Conservation (phyloP, 2,329 filamentous ascomycete species). For the Chaetomium sp. region DNA sequence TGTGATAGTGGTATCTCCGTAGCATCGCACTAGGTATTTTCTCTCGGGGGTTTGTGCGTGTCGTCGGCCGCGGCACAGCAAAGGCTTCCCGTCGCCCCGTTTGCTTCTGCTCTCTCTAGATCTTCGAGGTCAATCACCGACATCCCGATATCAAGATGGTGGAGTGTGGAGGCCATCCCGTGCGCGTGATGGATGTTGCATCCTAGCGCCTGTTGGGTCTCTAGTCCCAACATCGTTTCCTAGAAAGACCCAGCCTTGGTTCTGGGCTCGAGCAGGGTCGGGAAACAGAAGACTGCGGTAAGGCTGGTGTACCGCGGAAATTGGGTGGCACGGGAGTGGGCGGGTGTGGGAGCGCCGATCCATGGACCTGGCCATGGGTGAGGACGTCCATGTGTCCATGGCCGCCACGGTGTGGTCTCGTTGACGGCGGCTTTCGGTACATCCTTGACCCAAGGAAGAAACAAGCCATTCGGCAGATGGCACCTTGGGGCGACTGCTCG, state of each 20-base stretch:
- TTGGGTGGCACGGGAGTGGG: conserved; percentile 18
- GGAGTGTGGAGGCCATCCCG: background rate
- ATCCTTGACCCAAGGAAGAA: conserved; percentile 5
- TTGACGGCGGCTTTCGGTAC: conserved; percentile 9
- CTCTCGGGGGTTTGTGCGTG: background rate
- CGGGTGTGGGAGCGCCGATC: conserved; percentile 26
- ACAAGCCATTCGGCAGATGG: conserved; percentile 18
- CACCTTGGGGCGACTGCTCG: background rate
- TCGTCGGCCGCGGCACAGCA: background rate
- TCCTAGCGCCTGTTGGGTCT: conserved; percentile 27
- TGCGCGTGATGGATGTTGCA: conserved; percentile 16
- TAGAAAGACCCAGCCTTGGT: conserved; percentile 27
- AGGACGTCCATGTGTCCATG: background rate
- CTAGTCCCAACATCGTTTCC: conserved; percentile 24
- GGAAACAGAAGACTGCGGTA: background rate
- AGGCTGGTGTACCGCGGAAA: background rate
- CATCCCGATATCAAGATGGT: conserved; percentile 7
- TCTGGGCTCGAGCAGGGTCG: conserved; percentile 25
- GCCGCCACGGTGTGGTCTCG: background rate
- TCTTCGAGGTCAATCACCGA: background rate
- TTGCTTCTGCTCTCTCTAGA: background rate
- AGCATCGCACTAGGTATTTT: background rate
- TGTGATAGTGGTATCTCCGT: background rate
- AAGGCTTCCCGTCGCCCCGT: background rate
- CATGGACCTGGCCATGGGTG: conserved; percentile 22